A percentile compares a stretch with the other conserved stretches of the same genome.
These are phyloP conservation scores for Globisporangium iwayamae DNA, from an alignment of 352 stramenopile species.

Conservation along the genomic window DNA sequence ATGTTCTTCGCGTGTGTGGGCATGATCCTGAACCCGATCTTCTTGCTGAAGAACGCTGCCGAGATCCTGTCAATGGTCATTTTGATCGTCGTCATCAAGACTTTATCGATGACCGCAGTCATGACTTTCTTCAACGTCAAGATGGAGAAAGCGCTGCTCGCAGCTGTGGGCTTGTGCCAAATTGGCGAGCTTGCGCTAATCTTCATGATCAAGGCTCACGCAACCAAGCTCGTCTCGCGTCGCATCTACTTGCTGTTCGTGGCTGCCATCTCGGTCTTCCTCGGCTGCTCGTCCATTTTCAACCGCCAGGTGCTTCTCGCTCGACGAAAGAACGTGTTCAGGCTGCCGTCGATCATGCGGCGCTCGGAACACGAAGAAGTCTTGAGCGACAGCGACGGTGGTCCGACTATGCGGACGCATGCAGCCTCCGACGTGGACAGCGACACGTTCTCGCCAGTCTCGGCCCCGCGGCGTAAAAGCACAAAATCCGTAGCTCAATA, in stretches of 20 bases:
- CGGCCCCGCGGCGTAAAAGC: constrained; percentile 25
- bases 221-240: constrained; percentile 76
- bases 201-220: constrained; percentile 89
- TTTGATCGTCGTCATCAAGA: constrained; percentile 78
- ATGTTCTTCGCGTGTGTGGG: constrained; percentile 89
- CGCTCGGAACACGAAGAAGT: constrained; percentile 10
- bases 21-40: constrained; percentile 86
- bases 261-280: constrained; percentile 74
- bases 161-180: constrained; percentile 72
- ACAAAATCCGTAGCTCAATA: constrained; percentile 22
- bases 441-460: constrained; percentile 25
- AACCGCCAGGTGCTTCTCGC: constrained; percentile 68
- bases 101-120: constrained; percentile 61
- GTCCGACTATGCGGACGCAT: constrained; percentile 9
- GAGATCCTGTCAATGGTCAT: constrained; percentile 84
- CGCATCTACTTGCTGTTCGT: constrained; percentile 83
- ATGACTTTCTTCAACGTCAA: constrained; percentile 82
- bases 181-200: constrained; percentile 85
- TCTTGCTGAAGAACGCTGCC: constrained; percentile 67
- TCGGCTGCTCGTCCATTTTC: constrained; percentile 78
- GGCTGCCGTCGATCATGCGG: constrained; percentile 38
- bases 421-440: constrained; percentile 26
- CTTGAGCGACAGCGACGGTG: constrained; percentile 12
- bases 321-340: constrained; percentile 55
- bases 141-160: constrained; percentile 69